Percentiles rank a stretch among this genome's conserved stretches.
Evolutionary conservation across 2,329 filamentous ascomycete species (phyloP).

Genomic region (Bimuria novae-zelandiae): DNA sequence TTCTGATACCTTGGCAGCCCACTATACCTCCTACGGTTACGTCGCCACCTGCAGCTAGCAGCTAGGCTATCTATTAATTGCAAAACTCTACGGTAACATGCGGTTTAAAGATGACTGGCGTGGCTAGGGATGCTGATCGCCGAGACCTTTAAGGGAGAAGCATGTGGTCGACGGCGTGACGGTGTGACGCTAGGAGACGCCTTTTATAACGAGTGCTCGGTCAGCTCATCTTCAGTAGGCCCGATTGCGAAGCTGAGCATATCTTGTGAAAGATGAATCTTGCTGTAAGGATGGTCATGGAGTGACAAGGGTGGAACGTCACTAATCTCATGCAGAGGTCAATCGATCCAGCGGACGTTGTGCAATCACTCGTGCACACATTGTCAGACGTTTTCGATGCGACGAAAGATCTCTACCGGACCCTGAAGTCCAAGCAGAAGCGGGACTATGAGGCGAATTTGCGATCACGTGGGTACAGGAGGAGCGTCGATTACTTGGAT

Average conservation of each 20-base stretch:
- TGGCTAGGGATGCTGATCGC: constrained; percentile 21
- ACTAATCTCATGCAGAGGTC: constrained; percentile 25
- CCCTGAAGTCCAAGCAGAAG: constrained; percentile 37
- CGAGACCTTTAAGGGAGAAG: constrained; percentile 10
- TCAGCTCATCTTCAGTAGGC: constrained; percentile 22
- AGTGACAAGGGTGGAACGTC: neutral
- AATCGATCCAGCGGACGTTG: constrained; percentile 32
- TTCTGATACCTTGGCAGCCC: too few relatives aligned
- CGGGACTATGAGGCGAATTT: constrained; percentile 37
- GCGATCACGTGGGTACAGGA: constrained; percentile 36
- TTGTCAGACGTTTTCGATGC: constrained; percentile 43
- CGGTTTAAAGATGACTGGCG: constrained; percentile 14
- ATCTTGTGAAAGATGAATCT: constrained; percentile 29
- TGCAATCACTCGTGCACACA: constrained; percentile 38
- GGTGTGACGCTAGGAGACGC: constrained; percentile 16
- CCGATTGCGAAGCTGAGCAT: constrained; percentile 16
- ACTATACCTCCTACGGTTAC: too few relatives aligned
- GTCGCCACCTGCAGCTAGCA: too few relatives aligned
- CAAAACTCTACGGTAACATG: too few relatives aligned
- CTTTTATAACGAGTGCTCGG: constrained; percentile 20
- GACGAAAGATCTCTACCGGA: constrained; percentile 38
- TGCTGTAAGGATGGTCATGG: constrained; percentile 22
- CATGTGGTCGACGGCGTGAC: constrained; percentile 28
- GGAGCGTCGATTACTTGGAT: constrained; percentile 33
- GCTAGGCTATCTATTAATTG: too few relatives aligned